Evolutionary conservation across 345 rosid genomes (phyloP), one percentile per base, ranked within the genome.

Genomic region (Carallia brachiata): DNA sequence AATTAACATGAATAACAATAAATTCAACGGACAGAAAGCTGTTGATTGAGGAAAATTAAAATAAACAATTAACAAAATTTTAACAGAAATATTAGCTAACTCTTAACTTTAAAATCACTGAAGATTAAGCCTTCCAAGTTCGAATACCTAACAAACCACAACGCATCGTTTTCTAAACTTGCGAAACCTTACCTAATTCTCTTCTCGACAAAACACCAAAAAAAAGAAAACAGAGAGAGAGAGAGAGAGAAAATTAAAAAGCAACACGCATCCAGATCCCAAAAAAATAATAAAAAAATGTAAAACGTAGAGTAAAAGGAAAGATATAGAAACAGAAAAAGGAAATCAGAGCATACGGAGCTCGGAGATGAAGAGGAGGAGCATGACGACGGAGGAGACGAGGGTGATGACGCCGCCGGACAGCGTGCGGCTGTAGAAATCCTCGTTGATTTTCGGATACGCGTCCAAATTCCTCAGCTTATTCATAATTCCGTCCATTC

Each of bases 361-460:
- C 84, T 94, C 99, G 61, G 97, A 90, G 86, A 94, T 71, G 93
- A 94, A 94, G 75, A 95, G 99, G 73, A 95, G 87, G 70, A 88
- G 69, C 99, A 95, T 95, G 77, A 95, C 80, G 63, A 91, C 69
- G 80, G 99, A 90, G 75, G 99, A 95, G 62, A 80, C 73, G 73
- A 95, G 81, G 58, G 99, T 91, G 76, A 95, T 90, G 61, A 91
- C 82, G 65, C 99, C 99, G 61, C 97, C 99, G 84, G 96, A 89
- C 62, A 91, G 86, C 0, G 99, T 95, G 17, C 97, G 96, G 84
- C 96, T 89, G 72, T 91, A 91, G 79, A 95, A 95, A 80, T 95
- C 99, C 78, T 95, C 97, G 17, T 95, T 95, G 83, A 95, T 84
- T 75, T 95, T 95, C 0, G 99, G 97, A 75, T 95, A 95, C 1